Evolutionary conservation across 257 asterid genomes (phyloP), one percentile per base, ranked within the genome.

Genomic region (Penstemon davidsonii): DNA sequence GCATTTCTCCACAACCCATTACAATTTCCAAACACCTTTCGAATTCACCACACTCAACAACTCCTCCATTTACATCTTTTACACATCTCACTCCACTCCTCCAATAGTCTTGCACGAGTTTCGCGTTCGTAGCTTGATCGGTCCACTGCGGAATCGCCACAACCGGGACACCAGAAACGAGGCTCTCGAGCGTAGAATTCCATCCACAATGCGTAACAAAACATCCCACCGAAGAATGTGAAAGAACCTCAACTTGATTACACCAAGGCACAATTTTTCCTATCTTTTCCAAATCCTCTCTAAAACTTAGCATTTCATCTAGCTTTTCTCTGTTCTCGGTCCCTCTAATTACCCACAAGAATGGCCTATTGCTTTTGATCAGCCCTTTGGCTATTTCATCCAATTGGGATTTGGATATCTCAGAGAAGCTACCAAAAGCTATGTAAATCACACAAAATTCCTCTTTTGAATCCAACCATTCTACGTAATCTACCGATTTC

Each of bases 131-230:
- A 0, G 44, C 6, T 52, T 86, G 92, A 60, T 86, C 92, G 0
- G 67, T 60, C 92, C 92, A 86, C 4, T 61, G 80, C 0, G 88
- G 92, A 52, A 82, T 36, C 19, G 69, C 68, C 64, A 86, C 82
- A 0, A 77, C 5, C 0, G 88, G 88, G 18, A 83, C 80, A 3
- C 88, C 88, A 3, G 45, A 69, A 3, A 57, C 83, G 8, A 86
- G 38, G 36, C 88, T 68, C 46, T 86, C 92, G 0, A 81, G 41
- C 0, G 76, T 15, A 36, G 91, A 85, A 64, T 85, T 85, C 91
- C 91, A 85, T 1, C 89, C 89, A n/a, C 89, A 84, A 38, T 84
- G 89, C 5, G 81, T 81, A 10, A 84, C 46, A 7, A 84, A 84
- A 33, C 89, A 81, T 0, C 83, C 83, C 4, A 81, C 70, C 0